Base-by-base conservation (phyloP, 768 basidiomycete genomes). In the Lentinula guzmanii region DNA sequence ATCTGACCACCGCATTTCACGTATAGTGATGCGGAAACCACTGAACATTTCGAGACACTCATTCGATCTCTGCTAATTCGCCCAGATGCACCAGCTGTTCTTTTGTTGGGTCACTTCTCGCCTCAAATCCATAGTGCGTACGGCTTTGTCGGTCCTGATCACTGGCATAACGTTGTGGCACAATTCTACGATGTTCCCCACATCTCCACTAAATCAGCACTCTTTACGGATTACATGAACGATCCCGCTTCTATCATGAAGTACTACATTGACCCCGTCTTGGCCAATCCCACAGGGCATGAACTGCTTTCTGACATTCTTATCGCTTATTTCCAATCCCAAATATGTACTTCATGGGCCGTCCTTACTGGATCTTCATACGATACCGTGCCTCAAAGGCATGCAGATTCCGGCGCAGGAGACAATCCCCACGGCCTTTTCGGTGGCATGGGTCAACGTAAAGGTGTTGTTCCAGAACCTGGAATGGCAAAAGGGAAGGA, bases 141-240 rank as follows among this genome's bases (percentile, higher is more conserved):
- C 67, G 95, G 95, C 1, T 97, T 91, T 69, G 86, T 86, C 3
- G 95, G 96, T 1, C 90, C 95, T 1, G 95, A 97, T 69, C 85
- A 93, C 67, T 86, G 86, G 80, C 96, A 99, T 72, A 87, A 82
- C 65, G 75, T 90, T 61, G 95, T 98, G 1, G 92, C 97, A 1
- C 94, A 95, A 70, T 98, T 94, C 77, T 99, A 99, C 77, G 97
- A 99, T 70, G 85, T 98, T 31, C 95, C 96, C 0, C 93, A 98
- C 71, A 78, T 99, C 68, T 91, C 89, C 72, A 82, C 86, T 63
- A 96, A 96, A 73, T 83, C 93, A 11, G 75, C 90, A 34, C 72
- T 96, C 2, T 96, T 93, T 74, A 84, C 89, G 4, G 79, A 86
- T 60, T 98, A 95, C 75, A 87, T 98, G 73, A 72, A 77, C 34